Conservation (phyloP, 2,329 filamentous ascomycete genomes). For the Fusarium paranaense region DNA sequence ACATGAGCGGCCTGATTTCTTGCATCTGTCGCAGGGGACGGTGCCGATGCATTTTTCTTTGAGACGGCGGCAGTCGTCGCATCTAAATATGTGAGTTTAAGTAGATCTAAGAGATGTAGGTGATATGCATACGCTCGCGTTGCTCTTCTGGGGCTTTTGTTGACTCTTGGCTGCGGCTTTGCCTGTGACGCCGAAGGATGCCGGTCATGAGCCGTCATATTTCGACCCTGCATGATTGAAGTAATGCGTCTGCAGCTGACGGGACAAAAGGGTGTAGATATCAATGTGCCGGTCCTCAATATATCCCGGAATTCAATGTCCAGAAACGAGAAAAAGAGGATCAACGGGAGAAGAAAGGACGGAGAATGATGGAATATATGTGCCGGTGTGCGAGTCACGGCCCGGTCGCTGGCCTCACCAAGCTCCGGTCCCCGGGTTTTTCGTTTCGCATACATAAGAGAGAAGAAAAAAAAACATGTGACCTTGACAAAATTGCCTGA, state of each 20-base stretch:
- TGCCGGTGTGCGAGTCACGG: neutral
- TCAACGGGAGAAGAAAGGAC: neutral
- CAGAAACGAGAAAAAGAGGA: neutral
- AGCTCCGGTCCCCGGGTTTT: neutral
- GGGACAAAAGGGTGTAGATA: neutral
- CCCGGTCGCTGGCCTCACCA: neutral
- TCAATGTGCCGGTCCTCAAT: neutral
- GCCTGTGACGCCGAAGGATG: neutral
- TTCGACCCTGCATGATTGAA: neutral
- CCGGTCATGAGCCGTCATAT: neutral
- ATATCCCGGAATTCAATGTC: neutral
- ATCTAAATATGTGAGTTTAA: slow-evolving; percentile 9
- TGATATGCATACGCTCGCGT: slow-evolving; percentile 9
- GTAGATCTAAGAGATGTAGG: neutral
- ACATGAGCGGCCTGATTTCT: slow-evolving; percentile 18
- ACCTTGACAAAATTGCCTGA: neutral
- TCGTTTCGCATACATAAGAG: neutral
- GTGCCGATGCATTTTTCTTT: slow-evolving; percentile 37
- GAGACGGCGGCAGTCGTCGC: slow-evolving; percentile 36
- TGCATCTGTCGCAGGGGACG: slow-evolving; percentile 35
- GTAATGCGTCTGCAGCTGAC: neutral
- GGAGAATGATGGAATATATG: neutral
- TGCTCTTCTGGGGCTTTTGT: slow-evolving; percentile 13
- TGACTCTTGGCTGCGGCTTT: neutral
- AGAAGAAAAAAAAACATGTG: neutral